Conservation (phyloP, 108 stramenopile genomes). For the Craspedostauros australis region DNA sequence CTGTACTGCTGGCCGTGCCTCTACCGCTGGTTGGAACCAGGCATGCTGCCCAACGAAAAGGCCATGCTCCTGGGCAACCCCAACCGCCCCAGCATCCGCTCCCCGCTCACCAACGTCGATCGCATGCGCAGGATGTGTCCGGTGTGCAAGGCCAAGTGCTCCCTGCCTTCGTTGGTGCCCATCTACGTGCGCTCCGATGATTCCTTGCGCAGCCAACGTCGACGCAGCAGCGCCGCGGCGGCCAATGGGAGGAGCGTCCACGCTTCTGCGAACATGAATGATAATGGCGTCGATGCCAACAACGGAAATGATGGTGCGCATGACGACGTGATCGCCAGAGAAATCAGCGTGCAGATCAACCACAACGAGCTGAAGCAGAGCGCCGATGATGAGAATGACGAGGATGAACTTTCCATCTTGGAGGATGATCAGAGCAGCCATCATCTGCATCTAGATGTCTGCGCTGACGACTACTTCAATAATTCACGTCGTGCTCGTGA, state of each 20-base stretch:
- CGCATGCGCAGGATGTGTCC: conserved; percentile 75
- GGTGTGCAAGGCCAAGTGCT: conserved; percentile 72
- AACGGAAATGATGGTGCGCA: neutral
- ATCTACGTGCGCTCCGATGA: conserved; percentile 62
- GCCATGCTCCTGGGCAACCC: conserved; percentile 10
- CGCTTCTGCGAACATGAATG: neutral
- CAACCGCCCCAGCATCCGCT: conserved; percentile 4
- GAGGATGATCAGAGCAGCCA: too few relatives aligned
- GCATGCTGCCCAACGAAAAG: conserved; percentile 49
- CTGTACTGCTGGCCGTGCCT: conserved; percentile 90
- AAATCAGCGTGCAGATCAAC: too few relatives aligned
- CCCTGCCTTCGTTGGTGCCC: conserved; percentile 65
- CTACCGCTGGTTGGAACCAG: conserved; percentile 68
- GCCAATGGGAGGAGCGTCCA: too few relatives aligned
- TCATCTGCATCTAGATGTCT: too few relatives aligned
- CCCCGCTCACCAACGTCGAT: conserved; percentile 24
- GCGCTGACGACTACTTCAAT: too few relatives aligned
- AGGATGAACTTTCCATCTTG: too few relatives aligned
- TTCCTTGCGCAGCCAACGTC: too few relatives aligned
- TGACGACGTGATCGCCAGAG: too few relatives aligned
- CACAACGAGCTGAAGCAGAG: too few relatives aligned
- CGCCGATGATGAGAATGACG: too few relatives aligned
- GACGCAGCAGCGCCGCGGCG: too few relatives aligned
- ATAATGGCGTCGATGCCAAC: neutral
- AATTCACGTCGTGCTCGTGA: too few relatives aligned